A percentile compares a stretch with the other conserved stretches of the same genome.
Evolutionary conservation across 2,329 filamentous ascomycete species (phyloP).

Genomic region (Chrysosporium keratinophilum): DNA sequence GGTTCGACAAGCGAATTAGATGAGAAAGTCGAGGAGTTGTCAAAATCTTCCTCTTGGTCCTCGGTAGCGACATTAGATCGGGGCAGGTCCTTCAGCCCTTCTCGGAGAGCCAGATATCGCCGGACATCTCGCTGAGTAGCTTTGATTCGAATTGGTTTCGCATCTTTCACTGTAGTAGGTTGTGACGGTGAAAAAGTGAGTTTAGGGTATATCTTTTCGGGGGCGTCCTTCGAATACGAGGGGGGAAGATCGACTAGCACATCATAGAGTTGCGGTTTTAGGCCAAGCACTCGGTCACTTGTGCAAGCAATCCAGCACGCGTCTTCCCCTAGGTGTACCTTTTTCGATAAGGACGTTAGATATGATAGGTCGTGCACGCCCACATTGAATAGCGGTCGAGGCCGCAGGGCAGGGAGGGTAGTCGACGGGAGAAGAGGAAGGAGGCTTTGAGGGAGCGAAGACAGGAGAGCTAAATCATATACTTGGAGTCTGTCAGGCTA

Average conservation of each 20-base stretch:
- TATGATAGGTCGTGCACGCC: slow-evolving; percentile 87
- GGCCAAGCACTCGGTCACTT: slow-evolving; percentile 81
- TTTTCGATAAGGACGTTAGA: slow-evolving; percentile 55
- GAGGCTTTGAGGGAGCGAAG: slow-evolving; percentile 70
- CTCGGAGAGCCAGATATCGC: slow-evolving; percentile 60
- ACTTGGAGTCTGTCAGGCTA: slow-evolving; percentile 45
- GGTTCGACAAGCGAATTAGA: slow-evolving; percentile 44
- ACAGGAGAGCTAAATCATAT: slow-evolving; percentile 86
- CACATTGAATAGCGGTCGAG: slow-evolving; percentile 80
- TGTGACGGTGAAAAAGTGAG: slow-evolving; percentile 45
- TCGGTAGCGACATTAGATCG: slow-evolving; percentile 18
- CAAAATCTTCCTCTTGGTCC: slow-evolving; percentile 30
- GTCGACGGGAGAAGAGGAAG: slow-evolving; percentile 56
- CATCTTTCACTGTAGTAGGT: slow-evolving; percentile 39
- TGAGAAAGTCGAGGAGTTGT: slow-evolving; percentile 34
- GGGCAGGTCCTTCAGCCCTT: slow-evolving; percentile 43
- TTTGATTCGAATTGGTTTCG: slow-evolving; percentile 44
- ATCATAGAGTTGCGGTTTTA: slow-evolving; percentile 82
- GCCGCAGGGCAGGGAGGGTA: slow-evolving; percentile 50
- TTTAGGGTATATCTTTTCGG: slow-evolving; percentile 61
- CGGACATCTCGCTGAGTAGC: slow-evolving; percentile 85
- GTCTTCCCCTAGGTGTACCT: slow-evolving; percentile 28
- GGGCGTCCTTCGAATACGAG: slow-evolving; percentile 46
- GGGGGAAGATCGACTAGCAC: slow-evolving; percentile 74
- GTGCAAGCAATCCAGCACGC: slow-evolving; percentile 87